Percentiles rank a stretch among this genome's conserved stretches.
phyloP scores from a whole-genome alignment of 768 basidiomycete genomes.

The Lactarius sanguifluus region DNA sequence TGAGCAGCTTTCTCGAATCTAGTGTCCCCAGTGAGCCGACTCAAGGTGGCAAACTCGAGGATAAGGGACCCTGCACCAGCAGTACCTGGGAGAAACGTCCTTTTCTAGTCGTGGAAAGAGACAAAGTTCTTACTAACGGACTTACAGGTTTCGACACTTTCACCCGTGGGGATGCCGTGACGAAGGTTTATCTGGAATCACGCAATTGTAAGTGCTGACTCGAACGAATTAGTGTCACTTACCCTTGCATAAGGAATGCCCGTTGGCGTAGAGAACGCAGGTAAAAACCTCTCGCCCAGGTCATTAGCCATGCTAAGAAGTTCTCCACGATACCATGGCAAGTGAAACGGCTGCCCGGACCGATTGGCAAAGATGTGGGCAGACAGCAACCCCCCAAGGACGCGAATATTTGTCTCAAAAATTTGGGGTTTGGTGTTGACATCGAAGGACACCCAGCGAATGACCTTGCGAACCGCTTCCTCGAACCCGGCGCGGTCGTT shows the following conservation, averaged over 20 bases:
- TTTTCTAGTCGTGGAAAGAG: constrained; percentile 1
- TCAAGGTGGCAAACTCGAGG: constrained; percentile 91
- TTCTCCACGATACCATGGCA: constrained; percentile 85
- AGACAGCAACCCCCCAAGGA: constrained; percentile 85
- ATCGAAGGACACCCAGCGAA: constrained; percentile 85
- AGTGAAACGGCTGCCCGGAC: constrained; percentile 61
- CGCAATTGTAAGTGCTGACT: constrained; percentile 15
- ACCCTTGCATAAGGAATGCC: constrained; percentile 93
- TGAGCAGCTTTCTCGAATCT: constrained; percentile 88
- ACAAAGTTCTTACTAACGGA: constrained; percentile 26
- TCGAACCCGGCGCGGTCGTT: constrained; percentile 78
- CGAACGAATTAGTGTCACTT: constrained; percentile 28
- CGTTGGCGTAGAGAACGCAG: constrained; percentile 89
- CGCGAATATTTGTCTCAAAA: constrained; percentile 95
- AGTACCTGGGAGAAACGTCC: constrained; percentile 52
- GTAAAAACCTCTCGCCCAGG: constrained; percentile 80
- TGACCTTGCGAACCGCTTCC: constrained; percentile 77
- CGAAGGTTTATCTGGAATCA: constrained; percentile 72
- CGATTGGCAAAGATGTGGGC: constrained; percentile 81
- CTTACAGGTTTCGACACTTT: constrained; percentile 84
- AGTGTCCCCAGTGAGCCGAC: constrained; percentile 85
- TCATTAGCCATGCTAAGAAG: constrained; percentile 81
- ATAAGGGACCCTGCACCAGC: constrained; percentile 93
- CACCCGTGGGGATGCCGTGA: constrained; percentile 71
- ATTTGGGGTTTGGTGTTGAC: constrained; percentile 97